Percentiles rank a stretch among this genome's conserved stretches.
These are phyloP conservation scores for Ophiostoma piceae DNA, from an alignment of 2,329 filamentous ascomycete genomes.

Conservation along the genomic window DNA sequence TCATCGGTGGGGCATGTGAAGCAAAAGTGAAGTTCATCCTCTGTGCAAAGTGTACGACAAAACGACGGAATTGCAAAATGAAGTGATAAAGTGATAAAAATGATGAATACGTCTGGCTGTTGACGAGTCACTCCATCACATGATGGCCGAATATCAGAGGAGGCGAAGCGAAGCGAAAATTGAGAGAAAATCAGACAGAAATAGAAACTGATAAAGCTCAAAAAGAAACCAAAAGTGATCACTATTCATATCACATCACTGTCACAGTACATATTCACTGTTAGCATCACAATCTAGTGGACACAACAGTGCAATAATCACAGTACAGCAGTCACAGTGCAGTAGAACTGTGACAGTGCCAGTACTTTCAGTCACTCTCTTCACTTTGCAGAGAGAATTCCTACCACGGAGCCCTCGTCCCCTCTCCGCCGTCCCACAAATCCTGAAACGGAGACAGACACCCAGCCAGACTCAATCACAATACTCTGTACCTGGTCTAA, in stretches of 20 bases:
- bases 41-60: not conserved
- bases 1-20: not conserved
- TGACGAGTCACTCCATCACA: not conserved
- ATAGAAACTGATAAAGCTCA: not conserved
- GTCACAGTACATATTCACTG: not conserved
- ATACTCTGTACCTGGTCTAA: not conserved
- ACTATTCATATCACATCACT: not conserved
- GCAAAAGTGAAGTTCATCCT: not conserved
- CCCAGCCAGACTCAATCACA: not conserved
- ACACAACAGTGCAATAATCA: not conserved
- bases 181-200: not conserved
- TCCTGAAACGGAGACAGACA: conserved; percentile 10
- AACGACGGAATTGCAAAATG: not conserved
- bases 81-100: too few relatives aligned
- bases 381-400: not conserved
- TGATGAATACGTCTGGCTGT: not conserved
- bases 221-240: not conserved
- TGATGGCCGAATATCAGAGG: not conserved
- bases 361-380: not conserved
- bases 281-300: not conserved
- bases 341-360: not conserved
- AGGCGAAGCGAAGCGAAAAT: not conserved
- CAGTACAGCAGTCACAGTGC: not conserved
- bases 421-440: conserved; percentile 8
- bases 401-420: not conserved